Base-by-base conservation (phyloP, 140 eudicot genomes). In the Anethum foeniculum region DNA sequence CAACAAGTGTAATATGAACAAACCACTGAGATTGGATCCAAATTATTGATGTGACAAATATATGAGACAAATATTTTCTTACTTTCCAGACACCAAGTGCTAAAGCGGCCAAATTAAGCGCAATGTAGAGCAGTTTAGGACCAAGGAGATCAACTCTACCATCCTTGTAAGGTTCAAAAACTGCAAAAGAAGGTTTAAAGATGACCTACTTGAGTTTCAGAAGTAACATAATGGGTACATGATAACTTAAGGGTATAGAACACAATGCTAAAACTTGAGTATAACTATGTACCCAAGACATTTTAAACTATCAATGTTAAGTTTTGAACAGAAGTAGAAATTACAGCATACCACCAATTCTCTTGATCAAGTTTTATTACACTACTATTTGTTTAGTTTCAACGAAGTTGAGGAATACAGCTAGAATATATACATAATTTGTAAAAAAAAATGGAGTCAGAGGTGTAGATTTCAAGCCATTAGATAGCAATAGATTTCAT, bases 51-150 rank as follows among this genome's bases (percentile, higher is more conserved):
- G 27, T 0, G 14, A 25, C 11, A 62, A 28, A 28, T 52, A 38
- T 27, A 41, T 28, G 41, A 38, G 15, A 43, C 1, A 28, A 3
- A 46, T 25, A 75, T 47, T 46, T 4, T 46, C 82, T 19, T 75
- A 89, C 93, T 89, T 94, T 94, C 97, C 97, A 94, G 7, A 94
- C 87, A 81, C 98, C 98, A 54, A 94, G 85, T 46, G 88, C 89
- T 83, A 94, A 84, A 25, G 94, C 97, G 6, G 80, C 98, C 87
- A 94, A 80, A 65, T 94, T 94, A 19, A 94, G 90, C 44, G 97
- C 96, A 7, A 92, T 86, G 52, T 78, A 94, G 16, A 92, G 84
- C 52, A 94, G 81, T 54, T 92, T 94, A 13, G 98, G 98, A 9
- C 83, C 92, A 69, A 89, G 86, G 18, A 94, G 95, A 77, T 94